Base-by-base conservation (phyloP, 2,329 filamentous ascomycete genomes). In the Amphichorda felina region DNA sequence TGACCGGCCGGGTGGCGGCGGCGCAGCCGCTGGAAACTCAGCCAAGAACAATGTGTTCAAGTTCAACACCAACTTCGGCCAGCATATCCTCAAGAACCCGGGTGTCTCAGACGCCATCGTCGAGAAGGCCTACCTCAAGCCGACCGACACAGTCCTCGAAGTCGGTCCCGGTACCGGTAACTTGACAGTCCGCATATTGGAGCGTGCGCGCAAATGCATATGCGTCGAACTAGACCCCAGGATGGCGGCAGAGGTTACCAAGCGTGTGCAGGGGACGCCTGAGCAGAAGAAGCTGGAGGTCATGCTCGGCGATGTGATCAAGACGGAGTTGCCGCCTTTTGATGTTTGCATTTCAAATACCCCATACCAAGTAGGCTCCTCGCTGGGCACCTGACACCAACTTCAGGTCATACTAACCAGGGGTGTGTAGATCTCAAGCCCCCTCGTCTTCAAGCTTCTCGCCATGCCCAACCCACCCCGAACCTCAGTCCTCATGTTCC, bases 161-260 rank as follows among this genome's bases (percentile, higher is more conserved):
- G 82, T 94, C 43, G 88, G 89, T 45, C 86, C 88, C 5, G 87
- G 87, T 50, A 89, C 84, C 1, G 86, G 87, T 43, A 93, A 91
- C 56, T 58, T 96, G 47, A 96, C 89, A 1, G 81, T 91, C 18
- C 74, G 85, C 40, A 95, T 96, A 41, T 65, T 96, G 18, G 84
- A 91, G 49, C 82, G 85, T 43, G 86, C 85, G 16, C 88, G 87
- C 57, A 84, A 83, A 41, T 63, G 69, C 33, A 83, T 88, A 34
- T 83, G 84, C 4, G 84, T 95, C 34, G 91, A 98, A 64, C 72
- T 95, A 56, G 91, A 98, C 61, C 88, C 91, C 15, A 73, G 91
- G 51, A 96, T 96, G 91, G 87, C 86, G 10, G 89, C 89, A 40
- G 91, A 96, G 62, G 73, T 95, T 43, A 91, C 85, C 31, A 94